Evolutionary conservation across 2,329 filamentous ascomycete genomes (phyloP), one percentile per base, ranked within the genome.

Genomic region (Xylaria sp.): DNA sequence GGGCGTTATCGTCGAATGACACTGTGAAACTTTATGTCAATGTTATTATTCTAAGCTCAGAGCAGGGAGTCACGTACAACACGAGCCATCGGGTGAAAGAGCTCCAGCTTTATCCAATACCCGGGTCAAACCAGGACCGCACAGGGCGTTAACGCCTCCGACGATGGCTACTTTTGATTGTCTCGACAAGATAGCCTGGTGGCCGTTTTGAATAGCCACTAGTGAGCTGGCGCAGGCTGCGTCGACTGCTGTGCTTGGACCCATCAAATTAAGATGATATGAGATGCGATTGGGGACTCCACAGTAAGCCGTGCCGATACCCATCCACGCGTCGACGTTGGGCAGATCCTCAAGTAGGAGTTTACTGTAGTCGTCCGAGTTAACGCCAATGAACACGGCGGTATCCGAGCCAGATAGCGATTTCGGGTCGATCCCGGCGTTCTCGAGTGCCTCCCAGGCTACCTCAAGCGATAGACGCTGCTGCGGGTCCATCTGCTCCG

Each of bases 341-440:
- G 73, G 71, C 3, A 78, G 55, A 57, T 80, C 78, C 57, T 79
- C 76, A 2, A 78, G 66, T 2, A 78, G 38, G 2, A 76, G 68
- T 43, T 71, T 71, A 5, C 70, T 71, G 55, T 79, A 79, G 61
- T 79, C 77, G 55, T 77, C 73, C 0, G 72, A 73, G 58, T 73
- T 70, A 0, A 75, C 70, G 4, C 74, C 74, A 69, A 70, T 71
- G 57, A 65, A 77, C 1, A 76, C 73, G 2, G 70, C 69, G 1
- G 74, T 75, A 50, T 74, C 61, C 2, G 57, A 69, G 0, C 75
- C 71, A 33, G 62, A 59, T 21, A 77, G 61, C 5, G 43, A 61
- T 23, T 87, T 5, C 83, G 84, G 12, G 86, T 85, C 67, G 61
- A 65, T 65, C 3, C 63, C 63, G 4, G 63, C 63, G 50, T 65